Evolutionary conservation across 495 filamentous ascomycete species (phyloP).

Genomic region (Aspergillus incahuasiensis): DNA sequence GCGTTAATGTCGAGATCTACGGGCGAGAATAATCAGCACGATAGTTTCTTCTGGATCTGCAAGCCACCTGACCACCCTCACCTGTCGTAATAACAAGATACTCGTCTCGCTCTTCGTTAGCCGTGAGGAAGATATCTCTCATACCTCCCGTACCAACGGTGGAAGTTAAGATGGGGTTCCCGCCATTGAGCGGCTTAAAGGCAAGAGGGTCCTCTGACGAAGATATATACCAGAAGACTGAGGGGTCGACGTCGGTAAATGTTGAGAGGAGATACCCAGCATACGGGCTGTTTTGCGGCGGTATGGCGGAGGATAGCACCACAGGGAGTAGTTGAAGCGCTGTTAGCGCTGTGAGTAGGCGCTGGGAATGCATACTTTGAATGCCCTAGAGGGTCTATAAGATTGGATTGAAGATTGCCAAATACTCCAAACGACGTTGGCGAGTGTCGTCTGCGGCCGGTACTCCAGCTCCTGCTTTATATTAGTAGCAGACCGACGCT

Average conservation of each 20-base stretch:
- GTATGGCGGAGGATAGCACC: neutral
- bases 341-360: neutral
- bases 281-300: neutral
- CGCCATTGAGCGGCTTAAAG: conserved; percentile 8
- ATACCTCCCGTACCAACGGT: conserved; percentile 1
- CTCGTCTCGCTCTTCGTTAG: conserved; percentile 2
- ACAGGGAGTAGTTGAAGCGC: neutral
- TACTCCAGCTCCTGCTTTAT: too few relatives aligned
- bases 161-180: neutral
- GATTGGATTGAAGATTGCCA: too few relatives aligned
- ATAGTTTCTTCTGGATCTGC: too few relatives aligned
- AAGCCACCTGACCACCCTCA: neutral
- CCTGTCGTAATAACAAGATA: conserved; percentile 11
- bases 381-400: too few relatives aligned
- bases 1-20: conserved; percentile 14
- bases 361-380: too few relatives aligned
- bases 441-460: too few relatives aligned
- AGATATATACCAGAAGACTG: conserved; percentile 12
- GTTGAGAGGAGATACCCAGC: conserved; percentile 12
- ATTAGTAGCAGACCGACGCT: too few relatives aligned
- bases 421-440: too few relatives aligned
- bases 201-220: neutral
- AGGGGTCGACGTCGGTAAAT: conserved; percentile 6
- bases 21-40: neutral
- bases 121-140: conserved; percentile 6